Conservation (phyloP, 2,329 filamentous ascomycete species). For the Talaromyces marneffei region DNA sequence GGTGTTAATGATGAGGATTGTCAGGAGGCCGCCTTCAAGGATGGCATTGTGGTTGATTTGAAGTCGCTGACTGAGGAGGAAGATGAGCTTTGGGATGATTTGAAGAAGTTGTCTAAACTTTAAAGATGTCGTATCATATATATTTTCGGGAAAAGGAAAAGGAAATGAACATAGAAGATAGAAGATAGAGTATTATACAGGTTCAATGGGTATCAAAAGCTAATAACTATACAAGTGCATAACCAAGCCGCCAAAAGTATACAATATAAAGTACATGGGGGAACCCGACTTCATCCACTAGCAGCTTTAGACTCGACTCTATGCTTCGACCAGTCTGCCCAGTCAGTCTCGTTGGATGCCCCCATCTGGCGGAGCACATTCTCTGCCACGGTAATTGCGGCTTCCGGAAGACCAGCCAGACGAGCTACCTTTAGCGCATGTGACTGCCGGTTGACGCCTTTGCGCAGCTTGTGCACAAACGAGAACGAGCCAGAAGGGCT, state of each 20-base stretch:
- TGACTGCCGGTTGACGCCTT: slow-evolving; percentile 76
- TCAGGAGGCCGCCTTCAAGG: slow-evolving; percentile 61
- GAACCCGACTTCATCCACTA: background rate
- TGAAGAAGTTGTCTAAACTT: slow-evolving; percentile 14
- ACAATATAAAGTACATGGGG: background rate
- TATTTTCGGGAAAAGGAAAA: background rate
- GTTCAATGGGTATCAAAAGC: slow-evolving; percentile 10
- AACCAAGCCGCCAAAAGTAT: background rate
- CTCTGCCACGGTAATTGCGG: slow-evolving; percentile 63
- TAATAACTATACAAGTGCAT: slow-evolving; percentile 9
- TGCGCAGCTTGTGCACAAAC: slow-evolving; percentile 76
- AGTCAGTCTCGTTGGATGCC: background rate
- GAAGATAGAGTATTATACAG: background rate
- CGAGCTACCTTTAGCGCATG: slow-evolving; percentile 94
- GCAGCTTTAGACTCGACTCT: background rate
- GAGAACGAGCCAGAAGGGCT: slow-evolving; percentile 64
- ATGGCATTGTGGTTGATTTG: slow-evolving; percentile 33
- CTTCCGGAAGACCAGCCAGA: slow-evolving; percentile 72
- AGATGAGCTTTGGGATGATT: slow-evolving; percentile 14
- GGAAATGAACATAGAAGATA: too few species aligned
- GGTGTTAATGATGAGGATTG: slow-evolving; percentile 79
- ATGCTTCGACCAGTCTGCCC: background rate
- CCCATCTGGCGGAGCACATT: slow-evolving; percentile 46
- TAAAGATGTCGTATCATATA: background rate
- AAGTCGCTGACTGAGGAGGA: slow-evolving; percentile 15